Base-by-base conservation (phyloP, 352 stramenopile species). In the Pythium dissimile region DNA sequence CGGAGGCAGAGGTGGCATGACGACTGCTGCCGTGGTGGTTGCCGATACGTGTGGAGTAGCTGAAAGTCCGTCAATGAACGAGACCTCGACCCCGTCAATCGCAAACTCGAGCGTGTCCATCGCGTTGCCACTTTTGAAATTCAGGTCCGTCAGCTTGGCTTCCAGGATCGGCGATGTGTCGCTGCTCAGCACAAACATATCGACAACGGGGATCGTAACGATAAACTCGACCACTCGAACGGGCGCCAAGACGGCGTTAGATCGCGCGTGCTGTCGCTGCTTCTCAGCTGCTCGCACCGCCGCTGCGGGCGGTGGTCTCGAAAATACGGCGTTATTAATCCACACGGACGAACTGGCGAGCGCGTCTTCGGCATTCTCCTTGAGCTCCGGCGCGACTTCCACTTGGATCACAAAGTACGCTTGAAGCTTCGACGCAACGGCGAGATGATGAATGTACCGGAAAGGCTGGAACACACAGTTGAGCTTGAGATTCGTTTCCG, bases 381-480 rank as follows among this genome's bases (percentile, higher is more conserved):
- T 79, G 5, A 84, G 39, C 30, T 67, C 71, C 13, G 69, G 62
- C 7, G 69, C 64, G 11, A 82, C 65, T 27, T 80, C 75, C 2
- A 81, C 70, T 54, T 80, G 75, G 16, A 69, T 71, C 2, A 75
- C 66, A 41, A 91, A 89, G 18, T 91, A 91, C 7, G 69, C 66
- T 27, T 84, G 77, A 3, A 91, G 65, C 49, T 88, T 91, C 3
- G 73, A 66, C 0, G 72, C 74, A 3, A 86, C 75, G 18, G 76
- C 78, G 16, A 91, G 41, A 32, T 89, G 85, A 52, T 91, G 77
- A 27, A 89, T 86, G 45, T 87, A 89, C 24, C 77, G 62, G 46
- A 91, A 91, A 7, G 75, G 69, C 50, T 83, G 72, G 37, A 89
- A 75, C 0, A 26, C 58, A 52, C 81, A 91, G 28, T 72, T 69